phyloP scores from a whole-genome alignment of 495 filamentous ascomycete genomes.

The Penicillium turbatum region DNA sequence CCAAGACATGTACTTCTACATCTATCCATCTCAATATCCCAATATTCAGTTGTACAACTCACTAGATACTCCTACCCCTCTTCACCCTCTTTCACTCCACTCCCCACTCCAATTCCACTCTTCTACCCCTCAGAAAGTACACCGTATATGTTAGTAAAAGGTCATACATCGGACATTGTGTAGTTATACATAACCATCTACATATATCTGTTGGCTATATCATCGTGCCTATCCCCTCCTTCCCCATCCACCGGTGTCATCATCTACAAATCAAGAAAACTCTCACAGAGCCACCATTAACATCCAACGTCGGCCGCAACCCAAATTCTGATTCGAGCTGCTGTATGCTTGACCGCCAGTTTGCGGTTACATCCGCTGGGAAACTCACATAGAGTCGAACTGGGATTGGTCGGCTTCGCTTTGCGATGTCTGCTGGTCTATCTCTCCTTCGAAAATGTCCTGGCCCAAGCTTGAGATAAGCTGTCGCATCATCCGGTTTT shows the following conservation, averaged over 20 bases:
- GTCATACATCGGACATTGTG: too few relatives aligned
- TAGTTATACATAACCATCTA: too few relatives aligned
- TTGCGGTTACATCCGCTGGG: neutral
- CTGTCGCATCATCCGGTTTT: neutral
- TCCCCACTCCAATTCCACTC: neutral
- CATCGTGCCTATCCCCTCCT: too few relatives aligned
- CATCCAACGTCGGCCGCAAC: neutral
- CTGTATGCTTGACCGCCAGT: conserved; percentile 10
- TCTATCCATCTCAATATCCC: neutral
- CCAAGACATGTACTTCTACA: neutral
- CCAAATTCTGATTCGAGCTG: neutral
- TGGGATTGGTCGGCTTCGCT: conserved; percentile 1
- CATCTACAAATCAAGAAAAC: neutral
- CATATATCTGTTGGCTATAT: too few relatives aligned
- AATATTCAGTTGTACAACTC: neutral
- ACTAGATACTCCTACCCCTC: neutral
- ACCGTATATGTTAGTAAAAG: too few relatives aligned
- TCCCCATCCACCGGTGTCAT: too few relatives aligned
- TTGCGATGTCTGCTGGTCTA: neutral
- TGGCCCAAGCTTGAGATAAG: conserved; percentile 7
- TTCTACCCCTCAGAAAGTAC: too few relatives aligned
- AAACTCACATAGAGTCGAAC: neutral
- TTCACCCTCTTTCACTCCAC: neutral
- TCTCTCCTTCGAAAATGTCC: neutral
- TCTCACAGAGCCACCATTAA: neutral